Conservation (phyloP, 225 moss, liverwort and hornwort species). For the Anthoceros angustus region DNA sequence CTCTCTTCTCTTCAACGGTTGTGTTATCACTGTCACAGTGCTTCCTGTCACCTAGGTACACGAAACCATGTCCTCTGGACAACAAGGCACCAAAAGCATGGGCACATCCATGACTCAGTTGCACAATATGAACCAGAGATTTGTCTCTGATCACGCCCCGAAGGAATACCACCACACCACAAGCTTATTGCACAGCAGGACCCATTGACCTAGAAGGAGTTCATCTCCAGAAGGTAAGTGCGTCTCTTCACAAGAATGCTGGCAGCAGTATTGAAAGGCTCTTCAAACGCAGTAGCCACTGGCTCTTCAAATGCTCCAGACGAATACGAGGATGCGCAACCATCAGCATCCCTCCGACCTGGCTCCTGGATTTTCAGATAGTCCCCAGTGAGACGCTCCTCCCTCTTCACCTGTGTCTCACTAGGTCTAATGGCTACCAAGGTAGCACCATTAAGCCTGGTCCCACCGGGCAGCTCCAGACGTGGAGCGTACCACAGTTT, state of each 20-base stretch:
- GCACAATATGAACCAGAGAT: no score
- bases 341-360: neutral
- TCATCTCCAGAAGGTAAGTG: slow-evolving; percentile 76
- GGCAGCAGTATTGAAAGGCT: slow-evolving; percentile 61
- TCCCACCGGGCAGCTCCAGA: slow-evolving; percentile 59
- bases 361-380: neutral
- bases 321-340: neutral
- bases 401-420: slow-evolving; percentile 51
- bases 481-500: slow-evolving; percentile 77
- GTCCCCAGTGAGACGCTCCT: slow-evolving; percentile 7
- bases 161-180: no score
- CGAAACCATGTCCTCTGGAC: no score
- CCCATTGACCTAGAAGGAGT: slow-evolving; percentile 39
- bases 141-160: no score
- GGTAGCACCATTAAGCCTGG: slow-evolving; percentile 71
- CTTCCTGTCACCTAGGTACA: no score
- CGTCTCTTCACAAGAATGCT: slow-evolving; percentile 55
- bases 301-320: slow-evolving; percentile 22
- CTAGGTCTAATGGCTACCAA: slow-evolving; percentile 64
- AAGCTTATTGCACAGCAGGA: no score
- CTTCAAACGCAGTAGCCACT: slow-evolving; percentile 59
- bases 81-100: no score
- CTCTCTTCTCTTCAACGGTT: no score
- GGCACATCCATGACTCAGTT: no score
- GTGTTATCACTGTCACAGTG: no score